Evolutionary conservation across 768 basidiomycete species (phyloP), one percentile per base, ranked within the genome.

Genomic region (Tephrocybe sp.): DNA sequence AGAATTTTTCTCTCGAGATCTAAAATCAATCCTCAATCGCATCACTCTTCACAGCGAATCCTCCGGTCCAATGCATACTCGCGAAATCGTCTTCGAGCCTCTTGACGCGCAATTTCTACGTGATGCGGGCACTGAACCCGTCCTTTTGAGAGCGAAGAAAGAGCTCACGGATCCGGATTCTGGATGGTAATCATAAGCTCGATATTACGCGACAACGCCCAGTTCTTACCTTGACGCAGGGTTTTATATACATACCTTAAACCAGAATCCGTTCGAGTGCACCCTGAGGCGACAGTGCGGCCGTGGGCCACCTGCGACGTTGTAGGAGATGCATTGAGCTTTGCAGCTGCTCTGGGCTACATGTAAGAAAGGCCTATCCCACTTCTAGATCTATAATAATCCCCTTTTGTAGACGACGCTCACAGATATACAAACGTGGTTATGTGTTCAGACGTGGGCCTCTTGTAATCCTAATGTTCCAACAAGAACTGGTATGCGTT

Each of bases 231-330:
- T 20, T 48, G 12, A 19, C 36, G n/a, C 30, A 91, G 88, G 89
- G 72, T 83, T 8, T 66, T 93, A 13, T 89, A 84, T 64, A 88
- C 89, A 19, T 89, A 87, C 63, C 71, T 90, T 49, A 90, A 89
- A 63, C 89, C 91, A 45, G 90, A 92, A 65, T 85, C 86, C n/a
- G 83, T 82, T 10, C 80, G 89, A 39, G 84, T 85, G 13, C 86
- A 92, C 58, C 89, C 90, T 9, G 89, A 92, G 63, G 89, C 89
- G 1, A 93, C 91, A 3, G 90, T 93, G 41, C 78, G 90, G 43
- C 88, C 91, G 9, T 92, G 90, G 85, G 84, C 88, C 12, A 85
- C 81, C 30, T 86, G 84, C 53, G 80, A 89, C 60, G 85, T 92
- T 17, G 74, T 81, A 20, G 90, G 90, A 1, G 88, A 93, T 64